These are phyloP conservation scores for Xylariaceae sp. DNA, from an alignment of 2,329 filamentous ascomycete genomes.

Conservation along the genomic window DNA sequence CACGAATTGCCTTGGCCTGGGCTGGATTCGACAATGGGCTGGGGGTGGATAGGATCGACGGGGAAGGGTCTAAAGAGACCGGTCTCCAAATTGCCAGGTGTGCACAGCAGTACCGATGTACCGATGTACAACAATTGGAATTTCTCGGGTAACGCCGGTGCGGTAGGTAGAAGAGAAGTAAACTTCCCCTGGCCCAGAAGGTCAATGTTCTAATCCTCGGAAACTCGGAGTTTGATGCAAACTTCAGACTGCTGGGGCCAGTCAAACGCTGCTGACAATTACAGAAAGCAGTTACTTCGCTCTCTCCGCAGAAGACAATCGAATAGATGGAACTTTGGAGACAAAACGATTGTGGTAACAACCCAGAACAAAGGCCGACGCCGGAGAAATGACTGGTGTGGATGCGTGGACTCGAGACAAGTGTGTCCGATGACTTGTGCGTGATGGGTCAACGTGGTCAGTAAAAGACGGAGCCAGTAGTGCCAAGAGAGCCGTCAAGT, in stretches of 20 bases:
- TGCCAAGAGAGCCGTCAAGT: too few relatives aligned
- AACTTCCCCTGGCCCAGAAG: too few relatives aligned
- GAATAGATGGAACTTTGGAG: slow-evolving; percentile 7
- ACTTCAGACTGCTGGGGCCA: slow-evolving; percentile 2
- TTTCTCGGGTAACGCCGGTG: slow-evolving; percentile 14
- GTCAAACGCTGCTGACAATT: slow-evolving; percentile 7
- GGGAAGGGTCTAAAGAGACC: slow-evolving; percentile 16
- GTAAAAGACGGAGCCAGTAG: too few relatives aligned
- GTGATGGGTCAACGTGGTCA: slow-evolving; percentile 24
- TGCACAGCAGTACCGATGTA: slow-evolving; percentile 4
- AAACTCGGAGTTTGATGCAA: slow-evolving; percentile 7
- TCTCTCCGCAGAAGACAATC: slow-evolving; percentile 8
- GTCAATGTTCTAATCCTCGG: slow-evolving; percentile 5
- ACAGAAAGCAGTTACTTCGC: slow-evolving; percentile 4
- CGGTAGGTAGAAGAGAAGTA: too few relatives aligned
- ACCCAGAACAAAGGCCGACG: too few relatives aligned
- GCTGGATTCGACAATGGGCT: slow-evolving; percentile 18
- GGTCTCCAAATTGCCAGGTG: slow-evolving; percentile 7
- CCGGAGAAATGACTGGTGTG: too few relatives aligned
- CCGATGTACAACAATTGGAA: slow-evolving; percentile 13
- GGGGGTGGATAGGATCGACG: slow-evolving; percentile 8
- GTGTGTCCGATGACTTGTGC: slow-evolving; percentile 15
- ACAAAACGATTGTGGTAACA: too few relatives aligned
- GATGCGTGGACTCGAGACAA: background rate
- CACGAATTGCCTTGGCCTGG: slow-evolving; percentile 25